Percentiles rank a stretch among this genome's conserved stretches.
These are phyloP conservation scores for Cyphellophora europaea DNA, from an alignment of 2,329 filamentous ascomycete genomes.

Conservation along the genomic window DNA sequence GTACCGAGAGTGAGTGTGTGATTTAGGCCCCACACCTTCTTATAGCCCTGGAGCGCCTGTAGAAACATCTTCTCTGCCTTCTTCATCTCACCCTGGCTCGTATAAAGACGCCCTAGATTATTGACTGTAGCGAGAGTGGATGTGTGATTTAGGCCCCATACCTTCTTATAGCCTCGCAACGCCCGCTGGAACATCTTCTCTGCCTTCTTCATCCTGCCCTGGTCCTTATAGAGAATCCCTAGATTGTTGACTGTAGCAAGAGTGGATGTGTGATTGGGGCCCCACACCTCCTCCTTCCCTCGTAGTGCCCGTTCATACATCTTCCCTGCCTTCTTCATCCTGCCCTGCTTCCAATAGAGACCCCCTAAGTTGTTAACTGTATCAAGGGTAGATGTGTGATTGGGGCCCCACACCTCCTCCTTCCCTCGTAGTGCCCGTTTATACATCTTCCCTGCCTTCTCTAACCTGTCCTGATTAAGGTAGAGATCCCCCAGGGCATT, in stretches of 20 bases:
- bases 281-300: conserved; percentile 12
- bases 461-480: conserved; percentile 4
- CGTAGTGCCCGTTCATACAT: conserved; percentile 17
- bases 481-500: conserved; percentile 17
- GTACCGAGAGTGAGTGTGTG: conserved; percentile 16
- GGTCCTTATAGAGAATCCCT: conserved; percentile 20
- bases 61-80: conserved; percentile 8
- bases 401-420: conserved; percentile 13
- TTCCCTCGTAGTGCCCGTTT: conserved; percentile 14
- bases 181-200: conserved; percentile 23
- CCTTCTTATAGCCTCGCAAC: conserved; percentile 3
- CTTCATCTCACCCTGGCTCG: too few species aligned
- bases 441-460: conserved; percentile 13
- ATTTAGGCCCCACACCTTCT: conserved; percentile 9
- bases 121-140: background rate
- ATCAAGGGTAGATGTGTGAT: conserved; percentile 17
- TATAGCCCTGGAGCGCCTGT: conserved; percentile 6
- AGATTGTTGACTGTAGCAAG: conserved; percentile 18
- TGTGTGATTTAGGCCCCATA: background rate
- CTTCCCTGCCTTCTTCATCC: conserved; percentile 17
- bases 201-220: conserved; percentile 20
- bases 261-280: conserved; percentile 13
- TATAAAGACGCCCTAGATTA: background rate
- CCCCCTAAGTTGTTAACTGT: conserved; percentile 17
- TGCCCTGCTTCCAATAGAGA: conserved; percentile 17